Evolutionary conservation across 1,284 basidiomycete species (phyloP).

Genomic region (Cystobasidium pallidum): DNA sequence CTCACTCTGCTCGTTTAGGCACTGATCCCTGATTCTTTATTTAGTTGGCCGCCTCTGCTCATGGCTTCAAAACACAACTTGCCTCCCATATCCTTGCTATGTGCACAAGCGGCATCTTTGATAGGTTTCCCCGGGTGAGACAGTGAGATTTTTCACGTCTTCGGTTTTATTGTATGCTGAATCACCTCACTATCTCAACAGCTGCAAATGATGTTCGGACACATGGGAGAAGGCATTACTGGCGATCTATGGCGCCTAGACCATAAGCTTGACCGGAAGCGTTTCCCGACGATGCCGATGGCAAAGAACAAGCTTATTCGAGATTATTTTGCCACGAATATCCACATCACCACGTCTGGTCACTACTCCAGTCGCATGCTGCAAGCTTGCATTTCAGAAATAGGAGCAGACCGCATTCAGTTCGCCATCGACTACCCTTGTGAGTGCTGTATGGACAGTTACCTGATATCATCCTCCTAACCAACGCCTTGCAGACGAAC

Average conservation of each 20-base stretch:
- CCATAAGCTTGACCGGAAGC: slow-evolving; percentile 40
- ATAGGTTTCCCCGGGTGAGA: slow-evolving; percentile 40
- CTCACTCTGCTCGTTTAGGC: not conserved
- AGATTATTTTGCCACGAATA: slow-evolving; percentile 37
- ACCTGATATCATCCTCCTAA: slow-evolving; percentile 3
- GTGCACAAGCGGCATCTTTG: slow-evolving; percentile 38
- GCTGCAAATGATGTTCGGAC: slow-evolving; percentile 43
- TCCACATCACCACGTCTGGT: slow-evolving; percentile 41
- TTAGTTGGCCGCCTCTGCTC: slow-evolving; percentile 34
- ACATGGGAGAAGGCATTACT: slow-evolving; percentile 38
- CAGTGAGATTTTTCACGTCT: too few species aligned
- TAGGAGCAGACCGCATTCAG: slow-evolving; percentile 33
- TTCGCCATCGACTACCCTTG: slow-evolving; percentile 42
- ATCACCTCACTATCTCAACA: not conserved
- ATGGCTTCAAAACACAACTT: slow-evolving; percentile 39
- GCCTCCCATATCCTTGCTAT: slow-evolving; percentile 37
- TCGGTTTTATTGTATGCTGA: not conserved
- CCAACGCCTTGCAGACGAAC: slow-evolving; percentile 19
- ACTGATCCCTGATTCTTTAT: not conserved
- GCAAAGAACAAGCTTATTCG: slow-evolving; percentile 31
- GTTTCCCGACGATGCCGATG: slow-evolving; percentile 41
- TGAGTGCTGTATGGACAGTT: slow-evolving; percentile 2
- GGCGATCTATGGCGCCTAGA: slow-evolving; percentile 37
- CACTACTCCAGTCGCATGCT: slow-evolving; percentile 38
- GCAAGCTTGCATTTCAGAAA: slow-evolving; percentile 30